Conservation (phyloP, 345 rosid species). For the Salix exigua region DNA sequence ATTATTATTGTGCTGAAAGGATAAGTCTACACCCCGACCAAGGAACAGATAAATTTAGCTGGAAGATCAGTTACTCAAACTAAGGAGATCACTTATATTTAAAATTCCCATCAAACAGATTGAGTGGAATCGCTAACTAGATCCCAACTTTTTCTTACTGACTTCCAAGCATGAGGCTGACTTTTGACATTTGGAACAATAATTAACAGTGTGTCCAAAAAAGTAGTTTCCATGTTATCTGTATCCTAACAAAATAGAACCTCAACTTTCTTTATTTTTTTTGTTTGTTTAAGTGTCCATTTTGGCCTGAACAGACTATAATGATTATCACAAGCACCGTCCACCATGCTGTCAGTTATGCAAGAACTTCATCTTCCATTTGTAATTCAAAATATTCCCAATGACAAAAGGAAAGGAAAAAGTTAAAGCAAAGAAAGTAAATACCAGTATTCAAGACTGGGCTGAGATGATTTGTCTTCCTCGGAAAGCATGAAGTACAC, state of each 20-base stretch:
- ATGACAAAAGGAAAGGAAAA: not conserved
- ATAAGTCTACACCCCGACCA: not conserved
- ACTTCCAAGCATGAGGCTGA: not conserved
- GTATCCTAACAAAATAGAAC: not conserved
- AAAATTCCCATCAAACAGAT: not conserved
- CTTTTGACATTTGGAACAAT: not conserved
- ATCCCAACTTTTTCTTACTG: not conserved
- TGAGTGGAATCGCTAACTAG: not conserved
- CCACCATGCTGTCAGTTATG: not conserved
- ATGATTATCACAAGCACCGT: not conserved
- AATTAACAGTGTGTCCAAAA: not conserved
- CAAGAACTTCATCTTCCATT: not conserved
- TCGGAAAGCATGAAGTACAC: slow-evolving; percentile 32
- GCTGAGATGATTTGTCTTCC: slow-evolving; percentile 32
- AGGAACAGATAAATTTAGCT: not conserved
- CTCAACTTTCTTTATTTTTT: not conserved
- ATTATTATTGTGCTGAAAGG: not conserved
- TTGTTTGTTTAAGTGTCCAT: not conserved
- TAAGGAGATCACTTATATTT: not conserved
- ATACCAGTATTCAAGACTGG: slow-evolving; percentile 33
- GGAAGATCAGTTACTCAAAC: not conserved
- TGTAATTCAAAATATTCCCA: not conserved
- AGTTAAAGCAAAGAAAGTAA: not conserved
- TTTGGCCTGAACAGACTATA: not conserved
- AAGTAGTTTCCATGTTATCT: not conserved